Evolutionary conservation across 2,329 filamentous ascomycete species (phyloP), one percentile per base, ranked within the genome.

Genomic region (Blastomyces gilchristii): DNA sequence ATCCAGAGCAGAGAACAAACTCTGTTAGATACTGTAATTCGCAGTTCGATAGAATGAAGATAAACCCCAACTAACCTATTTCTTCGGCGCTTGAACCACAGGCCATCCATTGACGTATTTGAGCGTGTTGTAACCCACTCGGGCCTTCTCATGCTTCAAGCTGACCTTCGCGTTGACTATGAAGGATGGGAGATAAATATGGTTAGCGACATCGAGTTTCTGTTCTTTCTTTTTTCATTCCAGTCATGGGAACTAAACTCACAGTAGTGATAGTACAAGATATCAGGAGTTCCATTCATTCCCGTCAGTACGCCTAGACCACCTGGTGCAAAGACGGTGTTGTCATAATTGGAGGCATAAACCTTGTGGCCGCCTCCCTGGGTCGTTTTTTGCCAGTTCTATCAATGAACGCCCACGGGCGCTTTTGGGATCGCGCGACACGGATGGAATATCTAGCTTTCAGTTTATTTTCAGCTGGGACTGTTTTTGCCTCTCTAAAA

Each of bases 231-330:
- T 7, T 34, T 37, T 60, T 31, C 11, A 34, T 37, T 22, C 1
- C 3, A 34, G 14, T 5, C 18, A 47, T 18, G 25, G 37, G 14
- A n/a, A 39, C 16, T 34, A n/a, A 22, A 68, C 72, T 58, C 61
- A 74, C 72, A 63, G 49, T 75, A 77, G 66, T 77, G 75, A 65
- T 74, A 77, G 47, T 76, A 77, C 14, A 77, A 65, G 47, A 76
- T 68, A 65, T 77, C 75, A 18, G 68, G 67, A 5, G 58, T 61
- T 11, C 65, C 67, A 7, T 59, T 65, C 54, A 68, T 69, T 22
- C 65, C 70, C 7, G 67, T 47, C 61, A 76, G 56, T 2, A 77
- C 68, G 0, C 75, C 75, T 53, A 72, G 18, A 1, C 75, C 75
- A 25, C 75, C 75, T 25, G 75, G 75, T 2, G 75, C 75, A 69